Base-by-base conservation (phyloP, 140 eudicot species). In the Anethum foeniculum region DNA sequence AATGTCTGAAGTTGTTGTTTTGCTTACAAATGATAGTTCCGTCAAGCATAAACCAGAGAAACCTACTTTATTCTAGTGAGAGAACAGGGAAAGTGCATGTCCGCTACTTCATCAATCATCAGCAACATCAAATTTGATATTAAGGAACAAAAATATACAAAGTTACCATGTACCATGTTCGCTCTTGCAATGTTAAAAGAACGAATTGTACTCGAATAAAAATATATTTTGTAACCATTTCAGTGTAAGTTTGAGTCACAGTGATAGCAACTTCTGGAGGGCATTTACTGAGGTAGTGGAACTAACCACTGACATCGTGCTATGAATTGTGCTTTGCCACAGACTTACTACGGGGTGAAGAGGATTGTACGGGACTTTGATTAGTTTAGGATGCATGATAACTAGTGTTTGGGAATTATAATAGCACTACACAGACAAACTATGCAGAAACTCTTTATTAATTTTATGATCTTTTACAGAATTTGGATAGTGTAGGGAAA, bases 1-100 rank as follows among this genome's bases (percentile, higher is more conserved):
- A 30, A 88, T 88, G 91, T 85, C 91, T 60, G 91, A 88, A 77
- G 80, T 88, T 13, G 80, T 90, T 34, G 83, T 83, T 65, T 77
- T 75, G 86, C 87, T 85, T 39, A 38, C 64, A 27, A 86, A 82
- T 36, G 86, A 82, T 34, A 81, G 81, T 18, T 16, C 86, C 13
- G 8, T 52, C 6, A 86, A 80, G 38, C 80, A 48, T 1, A 79
- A 6, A 46, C 46, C 81, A 6, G 81, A 10, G 19, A 81, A 76
- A 38, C 78, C 78, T 5, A 75, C 58, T 48, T n/a, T 15, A 23
- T 38, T 71, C 48, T 39, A 36, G 16, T 36, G n/a, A 36, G 47
- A 62, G 71, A 27, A 25, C 36, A 11, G 7, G 6, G 36, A 1
- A 12, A n/a, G 14, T 62, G 15, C 36, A 12, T 62, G 18, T 62